phyloP scores from a whole-genome alignment of 1,284 basidiomycete genomes.

The Flammula alnicola region DNA sequence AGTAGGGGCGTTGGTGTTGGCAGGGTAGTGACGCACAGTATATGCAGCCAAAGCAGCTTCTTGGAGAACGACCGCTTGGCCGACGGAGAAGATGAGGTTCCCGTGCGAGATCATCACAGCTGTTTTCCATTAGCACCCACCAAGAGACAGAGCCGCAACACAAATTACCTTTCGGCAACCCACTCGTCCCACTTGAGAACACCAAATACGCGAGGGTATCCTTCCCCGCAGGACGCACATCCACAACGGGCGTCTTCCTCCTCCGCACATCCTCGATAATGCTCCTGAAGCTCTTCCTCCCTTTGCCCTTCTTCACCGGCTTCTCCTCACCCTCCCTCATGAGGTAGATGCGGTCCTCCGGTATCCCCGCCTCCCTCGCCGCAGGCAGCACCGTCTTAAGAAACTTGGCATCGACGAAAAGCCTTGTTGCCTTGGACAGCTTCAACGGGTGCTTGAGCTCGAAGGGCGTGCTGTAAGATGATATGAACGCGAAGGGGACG shows the following conservation, averaged over 20 bases:
- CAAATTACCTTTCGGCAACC: conserved; percentile 70
- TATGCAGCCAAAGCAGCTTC: conserved; percentile 33
- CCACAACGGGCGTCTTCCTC: conserved; percentile 44
- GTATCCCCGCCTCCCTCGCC: no score
- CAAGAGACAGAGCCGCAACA: neutral
- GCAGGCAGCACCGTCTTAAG: no score
- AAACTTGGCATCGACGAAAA: no score
- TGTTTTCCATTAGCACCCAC: conserved; percentile 29
- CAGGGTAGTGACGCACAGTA: conserved; percentile 34
- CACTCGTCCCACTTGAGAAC: conserved; percentile 80
- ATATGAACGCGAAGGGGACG: no score
- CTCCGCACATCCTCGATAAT: conserved; percentile 47
- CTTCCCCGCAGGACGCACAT: conserved; percentile 50
- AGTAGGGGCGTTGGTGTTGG: neutral
- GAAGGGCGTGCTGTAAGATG: no score
- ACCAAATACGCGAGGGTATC: conserved; percentile 72
- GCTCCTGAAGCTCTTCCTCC: conserved; percentile 45
- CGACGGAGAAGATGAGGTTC: conserved; percentile 58
- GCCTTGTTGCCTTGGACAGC: no score
- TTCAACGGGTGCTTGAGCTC: no score
- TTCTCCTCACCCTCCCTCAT: no score
- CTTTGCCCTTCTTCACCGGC: conserved; percentile 8
- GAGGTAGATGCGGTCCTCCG: no score
- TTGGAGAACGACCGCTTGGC: conserved; percentile 43
- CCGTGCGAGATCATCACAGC: conserved; percentile 79